Evolutionary conservation across 2,329 filamentous ascomycete species (phyloP), one percentile per base, ranked within the genome.

Genomic region (Aspergillus flavus): DNA sequence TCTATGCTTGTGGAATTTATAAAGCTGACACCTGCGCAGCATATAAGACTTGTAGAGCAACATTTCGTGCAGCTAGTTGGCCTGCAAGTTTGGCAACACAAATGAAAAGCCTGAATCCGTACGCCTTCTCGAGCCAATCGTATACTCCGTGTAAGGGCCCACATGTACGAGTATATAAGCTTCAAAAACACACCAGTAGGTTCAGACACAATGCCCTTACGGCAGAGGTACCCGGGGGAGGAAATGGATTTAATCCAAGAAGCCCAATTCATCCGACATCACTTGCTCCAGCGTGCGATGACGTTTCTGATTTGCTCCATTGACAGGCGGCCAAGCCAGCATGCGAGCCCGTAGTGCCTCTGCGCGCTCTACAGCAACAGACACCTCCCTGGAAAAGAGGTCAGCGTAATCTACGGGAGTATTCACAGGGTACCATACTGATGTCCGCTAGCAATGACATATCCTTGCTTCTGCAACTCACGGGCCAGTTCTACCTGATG

Each of bases 401-500:
- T 61, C 39, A 55, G 52, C 32, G 32, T 23, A 59, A 16, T 30
- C 12, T 43, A 61, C 26, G n/a, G 30, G 53, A 16, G 41, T 55
- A 30, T 59, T 11, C 21, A 48, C 61, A 12, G 53, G 19, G 21
- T 30, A 39, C 32, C 85, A 61, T 84, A 93, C 90, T 85, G 83
- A 48, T 92, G 79, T 59, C 84, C 81, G 12, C 90, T 91, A 70
- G 89, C 85, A n/a, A 94, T 83, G 3, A 92, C 87, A 78, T 96
- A 96, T 28, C 90, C 89, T 68, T 92, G 87, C 28, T 83, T 80
- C 36, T 90, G 86, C 61, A 98, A 85, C 68, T 92, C 89, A 57
- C 88, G 83, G 0, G 94, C 94, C 60, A 99, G 85, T 76, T 98
- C 93, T 23, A 88, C 85, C 78, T 99, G 95, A 75, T 99, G 95